Percentiles rank a stretch among this genome's conserved stretches.
phyloP scores from a whole-genome alignment of 2,329 filamentous ascomycete genomes.

The Colletotrichum sp. region DNA sequence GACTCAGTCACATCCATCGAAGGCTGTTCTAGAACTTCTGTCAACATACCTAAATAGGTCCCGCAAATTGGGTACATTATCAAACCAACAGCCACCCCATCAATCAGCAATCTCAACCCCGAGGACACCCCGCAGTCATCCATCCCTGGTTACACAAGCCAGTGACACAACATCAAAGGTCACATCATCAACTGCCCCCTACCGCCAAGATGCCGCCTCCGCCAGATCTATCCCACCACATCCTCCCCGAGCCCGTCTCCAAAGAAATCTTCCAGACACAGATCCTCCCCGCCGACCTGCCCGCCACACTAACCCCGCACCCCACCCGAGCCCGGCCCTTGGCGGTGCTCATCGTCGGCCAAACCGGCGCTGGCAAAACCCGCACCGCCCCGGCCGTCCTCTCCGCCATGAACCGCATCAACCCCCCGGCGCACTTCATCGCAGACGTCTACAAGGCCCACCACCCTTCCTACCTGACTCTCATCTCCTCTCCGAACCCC shows the following conservation, averaged over 20 bases:
- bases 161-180: neutral
- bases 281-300: constrained; percentile 40
- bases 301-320: constrained; percentile 13
- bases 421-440: constrained; percentile 44
- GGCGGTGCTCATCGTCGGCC: constrained; percentile 49
- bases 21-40: neutral
- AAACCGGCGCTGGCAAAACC: constrained; percentile 56
- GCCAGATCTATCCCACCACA: constrained; percentile 33
- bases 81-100: neutral
- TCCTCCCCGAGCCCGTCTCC: constrained; percentile 33
- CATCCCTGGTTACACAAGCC: neutral
- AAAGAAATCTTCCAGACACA: constrained; percentile 33
- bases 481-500: constrained; percentile 32
- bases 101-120: neutral
- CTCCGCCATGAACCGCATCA: constrained; percentile 29
- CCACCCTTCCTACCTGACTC: constrained; percentile 45
- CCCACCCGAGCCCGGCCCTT: constrained; percentile 30
- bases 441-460: constrained; percentile 55
- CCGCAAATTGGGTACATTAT: neutral
- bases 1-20: neutral
- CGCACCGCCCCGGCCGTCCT: constrained; percentile 44
- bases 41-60: neutral
- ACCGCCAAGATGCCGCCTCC: constrained; percentile 23
- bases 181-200: neutral
- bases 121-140: neutral